Evolutionary conservation across 2,329 filamentous ascomycete species (phyloP), one percentile per base, ranked within the genome.

Genomic region (Aschersonia sp.): DNA sequence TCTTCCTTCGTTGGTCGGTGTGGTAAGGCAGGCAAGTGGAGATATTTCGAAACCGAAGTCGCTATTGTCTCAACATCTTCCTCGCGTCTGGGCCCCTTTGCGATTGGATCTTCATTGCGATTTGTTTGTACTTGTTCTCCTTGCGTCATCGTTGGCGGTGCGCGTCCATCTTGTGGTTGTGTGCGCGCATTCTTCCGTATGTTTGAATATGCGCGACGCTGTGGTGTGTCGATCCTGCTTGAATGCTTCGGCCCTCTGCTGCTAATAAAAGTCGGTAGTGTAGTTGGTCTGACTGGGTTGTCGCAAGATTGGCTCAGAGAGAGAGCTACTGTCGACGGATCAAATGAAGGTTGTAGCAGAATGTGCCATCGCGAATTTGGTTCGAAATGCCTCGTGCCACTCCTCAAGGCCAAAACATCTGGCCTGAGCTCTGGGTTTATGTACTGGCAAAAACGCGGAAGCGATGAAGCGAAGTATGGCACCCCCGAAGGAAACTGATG

Each of bases 1-100:
- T 98, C 92, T 61, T 96, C 89, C 61, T 94, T 96, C 5, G 84
- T 91, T 4, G 92, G 91, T 28, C 89, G 77, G 68, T 96, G 88
- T n/a, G 84, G 79, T 63, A 89, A 78, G 56, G 85, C 84, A 30
- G 75, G 68, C 49, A 80, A 62, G 58, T 79, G 73, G 6, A 80
- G 58, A 54, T 82, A 82, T 55, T 77, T 78, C 35, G 75, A 77
- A 57, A 79, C 63, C 31, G 75, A 73, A 43, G 69, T 62, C 12
- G 71, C 64, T 43, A 76, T 65, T 3, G 72, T 68, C 52, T 73
- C 69, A 28, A 56, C 48, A 35, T 61, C 56, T 9, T 43, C 42
- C 12, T 53, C 51, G 32, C 38, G 43, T 30, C 31, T 41, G n/a
- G 53, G 30, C 12, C 54, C 52, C 9, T 47, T 51, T 40, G 28